Conservation (phyloP, 805 yeast species). For the Saccharomycopsis fodiens region DNA sequence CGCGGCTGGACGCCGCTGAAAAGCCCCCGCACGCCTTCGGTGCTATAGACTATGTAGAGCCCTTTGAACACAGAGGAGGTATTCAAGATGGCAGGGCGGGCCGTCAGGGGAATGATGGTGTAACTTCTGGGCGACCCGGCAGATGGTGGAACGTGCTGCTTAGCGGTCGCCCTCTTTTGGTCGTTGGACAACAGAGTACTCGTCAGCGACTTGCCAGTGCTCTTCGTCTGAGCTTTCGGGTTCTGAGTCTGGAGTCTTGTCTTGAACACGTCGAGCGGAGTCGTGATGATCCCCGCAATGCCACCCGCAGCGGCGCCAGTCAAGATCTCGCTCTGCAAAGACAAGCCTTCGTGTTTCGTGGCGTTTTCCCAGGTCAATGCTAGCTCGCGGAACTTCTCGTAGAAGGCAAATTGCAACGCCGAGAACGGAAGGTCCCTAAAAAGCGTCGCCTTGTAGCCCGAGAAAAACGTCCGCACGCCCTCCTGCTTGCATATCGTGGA, state of each 20-base stretch:
- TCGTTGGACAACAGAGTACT: constrained; percentile 12
- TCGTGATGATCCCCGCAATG: constrained; percentile 78
- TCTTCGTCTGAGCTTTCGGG: constrained; percentile 21
- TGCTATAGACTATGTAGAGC: constrained; percentile 46
- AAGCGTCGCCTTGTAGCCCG: constrained; percentile 91
- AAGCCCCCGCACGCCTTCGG: constrained; percentile 73
- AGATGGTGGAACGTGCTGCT: not conserved
- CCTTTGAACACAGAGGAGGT: constrained; percentile 38
- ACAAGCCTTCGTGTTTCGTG: constrained; percentile 35
- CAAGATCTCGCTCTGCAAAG: constrained; percentile 54
- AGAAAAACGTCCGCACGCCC: constrained; percentile 70
- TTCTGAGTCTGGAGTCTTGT: constrained; percentile 89
- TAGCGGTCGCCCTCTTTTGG: constrained; percentile 21
- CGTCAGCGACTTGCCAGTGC: constrained; percentile 17
- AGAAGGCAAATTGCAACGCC: constrained; percentile 92
- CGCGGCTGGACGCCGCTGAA: constrained; percentile 97
- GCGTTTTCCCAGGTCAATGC: constrained; percentile 40
- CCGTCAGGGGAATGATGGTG: constrained; percentile 16
- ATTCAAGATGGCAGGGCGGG: constrained; percentile 18
- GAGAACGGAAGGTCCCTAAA: constrained; percentile 92
- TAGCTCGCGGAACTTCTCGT: constrained; percentile 67
- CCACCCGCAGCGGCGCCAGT: constrained; percentile 98
- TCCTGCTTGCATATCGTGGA: constrained; percentile 55
- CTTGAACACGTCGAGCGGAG: constrained; percentile 88
- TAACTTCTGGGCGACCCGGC: constrained; percentile 6